Base-by-base conservation (phyloP, 495 filamentous ascomycete species). In the Margaritispora aquatica region DNA sequence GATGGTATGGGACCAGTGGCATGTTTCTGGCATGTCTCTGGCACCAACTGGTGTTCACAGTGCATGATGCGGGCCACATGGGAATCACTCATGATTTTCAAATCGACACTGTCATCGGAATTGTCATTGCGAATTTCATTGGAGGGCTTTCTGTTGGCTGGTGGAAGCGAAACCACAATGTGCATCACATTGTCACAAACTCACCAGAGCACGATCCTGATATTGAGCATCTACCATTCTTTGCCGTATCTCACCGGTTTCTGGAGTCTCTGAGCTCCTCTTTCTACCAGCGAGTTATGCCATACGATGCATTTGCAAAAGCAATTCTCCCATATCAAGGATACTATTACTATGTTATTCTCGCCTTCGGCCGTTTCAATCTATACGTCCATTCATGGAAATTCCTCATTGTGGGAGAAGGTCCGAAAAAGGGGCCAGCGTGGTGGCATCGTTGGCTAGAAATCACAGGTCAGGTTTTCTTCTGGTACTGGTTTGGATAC, bases 131-230 rank as follows among this genome's bases (percentile, higher is more conserved):
- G 22, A 85, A 96, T 69, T 98, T 88, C 64, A 75, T 92, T 2
- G 94, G 94, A 21, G 94, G 94, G 2, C 73, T 98, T n/a, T 94
- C 89, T 48, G 60, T 94, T 15, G 89, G 93, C 10, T 98, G 94
- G 94, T 98, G 94, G 94, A 98, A 98, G 71, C 80, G 83, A 55
- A 97, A 85, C 70, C 94, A 98, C 74, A 98, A 98, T 71, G 94
- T 98, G 24, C 94, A 98, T 69, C 94, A 98, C 65, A 91, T 98
- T 64, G 88, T 98, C 31, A 98, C 94, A 19, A 98, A 98, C 72
- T 88, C 87, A 50, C 90, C 94, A 23, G 94, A 97, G 69, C 94
- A 98, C 70, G 94, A 98, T 69, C 94, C 94, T 0, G 94, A 98
- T 71, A 98, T 97, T 61, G 85, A 98, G 71, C 91, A 96, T 64